phyloP scores from a whole-genome alignment of 768 basidiomycete genomes.

The Panus rudis region DNA sequence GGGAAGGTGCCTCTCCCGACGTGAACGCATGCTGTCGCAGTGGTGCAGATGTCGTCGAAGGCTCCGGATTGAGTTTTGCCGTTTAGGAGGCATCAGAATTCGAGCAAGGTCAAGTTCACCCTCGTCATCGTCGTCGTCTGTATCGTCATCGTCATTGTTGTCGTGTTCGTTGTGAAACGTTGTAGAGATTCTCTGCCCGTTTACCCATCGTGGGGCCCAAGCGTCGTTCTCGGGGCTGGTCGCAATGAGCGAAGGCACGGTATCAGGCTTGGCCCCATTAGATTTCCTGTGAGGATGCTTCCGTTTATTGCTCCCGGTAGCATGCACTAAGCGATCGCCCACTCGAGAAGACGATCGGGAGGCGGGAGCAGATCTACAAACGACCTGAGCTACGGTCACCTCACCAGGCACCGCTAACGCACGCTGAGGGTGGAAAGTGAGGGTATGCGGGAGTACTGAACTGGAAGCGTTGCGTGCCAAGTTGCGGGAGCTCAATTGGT shows the following conservation, averaged over 20 bases:
- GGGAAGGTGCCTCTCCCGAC: slow-evolving; percentile 18
- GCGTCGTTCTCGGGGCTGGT: slow-evolving; percentile 54
- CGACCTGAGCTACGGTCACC: slow-evolving; percentile 50
- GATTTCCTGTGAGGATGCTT: slow-evolving; percentile 19
- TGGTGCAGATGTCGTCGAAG: slow-evolving; percentile 53
- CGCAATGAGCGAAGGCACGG: slow-evolving; percentile 55
- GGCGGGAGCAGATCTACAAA: slow-evolving; percentile 65
- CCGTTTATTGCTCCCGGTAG: slow-evolving; percentile 6
- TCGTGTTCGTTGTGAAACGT: slow-evolving; percentile 13
- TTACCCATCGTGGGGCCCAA: slow-evolving; percentile 32
- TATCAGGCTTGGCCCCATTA: slow-evolving; percentile 26
- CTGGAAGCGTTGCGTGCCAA: slow-evolving; percentile 10
- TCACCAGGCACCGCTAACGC: no score
- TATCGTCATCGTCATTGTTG: slow-evolving; percentile 26
- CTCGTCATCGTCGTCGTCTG: slow-evolving; percentile 42
- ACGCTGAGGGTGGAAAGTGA: slow-evolving; percentile 28
- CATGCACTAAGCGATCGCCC: slow-evolving; percentile 14
- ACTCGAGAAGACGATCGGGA: slow-evolving; percentile 50
- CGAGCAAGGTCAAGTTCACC: slow-evolving; percentile 58
- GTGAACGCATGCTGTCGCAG: slow-evolving; percentile 13
- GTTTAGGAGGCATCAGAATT: slow-evolving; percentile 61
- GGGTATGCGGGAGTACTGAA: slow-evolving; percentile 15
- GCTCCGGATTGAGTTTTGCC: slow-evolving; percentile 70
- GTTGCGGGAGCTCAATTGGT: slow-evolving; percentile 7
- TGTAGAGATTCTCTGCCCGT: slow-evolving; percentile 15